Conservation (phyloP, 768 basidiomycete genomes). For the Trametes elegans region DNA sequence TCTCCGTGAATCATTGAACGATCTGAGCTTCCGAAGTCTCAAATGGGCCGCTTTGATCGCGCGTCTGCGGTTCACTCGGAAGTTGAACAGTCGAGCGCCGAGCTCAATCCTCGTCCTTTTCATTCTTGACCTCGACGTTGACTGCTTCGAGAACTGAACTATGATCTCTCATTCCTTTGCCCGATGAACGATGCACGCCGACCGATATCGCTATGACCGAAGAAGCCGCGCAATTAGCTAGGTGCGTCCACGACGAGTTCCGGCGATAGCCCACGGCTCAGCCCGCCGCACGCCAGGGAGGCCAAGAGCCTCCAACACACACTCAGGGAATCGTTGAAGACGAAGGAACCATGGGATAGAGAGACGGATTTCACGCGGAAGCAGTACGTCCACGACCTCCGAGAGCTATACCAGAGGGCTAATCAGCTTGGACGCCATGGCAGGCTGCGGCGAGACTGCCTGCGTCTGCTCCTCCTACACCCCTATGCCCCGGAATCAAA, state of each 20-base stretch:
- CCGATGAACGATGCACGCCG: background rate
- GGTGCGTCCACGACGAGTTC: conserved; percentile 25
- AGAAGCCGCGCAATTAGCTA: conserved; percentile 38
- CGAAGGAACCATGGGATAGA: conserved; percentile 75
- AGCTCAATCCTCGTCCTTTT: conserved; percentile 80
- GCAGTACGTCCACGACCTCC: conserved; percentile 52
- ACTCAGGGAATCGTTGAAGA: conserved; percentile 73
- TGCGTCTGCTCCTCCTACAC: conserved; percentile 65
- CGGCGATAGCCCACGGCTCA: conserved; percentile 11
- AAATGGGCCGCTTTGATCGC: too few relatives aligned
- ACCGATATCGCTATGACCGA: conserved; percentile 35
- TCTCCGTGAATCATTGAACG: background rate
- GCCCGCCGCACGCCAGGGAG: conserved; percentile 51
- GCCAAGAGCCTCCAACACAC: conserved; percentile 72
- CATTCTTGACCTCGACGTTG: conserved; percentile 67
- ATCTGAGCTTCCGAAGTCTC: too few relatives aligned
- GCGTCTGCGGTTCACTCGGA: too few relatives aligned
- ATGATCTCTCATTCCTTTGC: conserved; percentile 23
- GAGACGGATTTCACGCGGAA: conserved; percentile 86
- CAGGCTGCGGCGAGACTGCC: conserved; percentile 70
- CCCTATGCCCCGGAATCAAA: conserved; percentile 72
- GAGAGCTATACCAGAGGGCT: background rate
- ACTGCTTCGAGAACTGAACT: conserved; percentile 54
- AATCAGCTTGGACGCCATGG: too few relatives aligned
- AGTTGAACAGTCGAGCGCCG: too few relatives aligned